These are phyloP conservation scores for Kuraishia molischiana DNA, from an alignment of 805 yeast species.

Conservation along the genomic window DNA sequence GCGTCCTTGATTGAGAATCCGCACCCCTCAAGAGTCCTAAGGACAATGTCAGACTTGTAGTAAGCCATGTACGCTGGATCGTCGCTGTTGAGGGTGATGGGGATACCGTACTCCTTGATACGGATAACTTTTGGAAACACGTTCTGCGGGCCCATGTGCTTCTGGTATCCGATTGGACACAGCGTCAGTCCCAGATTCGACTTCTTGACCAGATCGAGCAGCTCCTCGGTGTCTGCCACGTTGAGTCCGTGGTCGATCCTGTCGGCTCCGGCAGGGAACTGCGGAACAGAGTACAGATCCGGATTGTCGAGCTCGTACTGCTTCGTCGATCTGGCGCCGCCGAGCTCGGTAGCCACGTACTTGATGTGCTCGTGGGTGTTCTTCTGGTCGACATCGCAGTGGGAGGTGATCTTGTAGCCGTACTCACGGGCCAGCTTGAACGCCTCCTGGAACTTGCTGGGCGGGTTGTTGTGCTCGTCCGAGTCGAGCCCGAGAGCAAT, in stretches of 20 bases:
- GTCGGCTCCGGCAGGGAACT: constrained; percentile 17
- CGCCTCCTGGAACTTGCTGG: constrained; percentile 28
- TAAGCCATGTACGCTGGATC: constrained; percentile 33
- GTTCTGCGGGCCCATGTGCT: constrained; percentile 16
- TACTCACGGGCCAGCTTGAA: constrained; percentile 20
- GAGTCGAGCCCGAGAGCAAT: constrained; percentile 38
- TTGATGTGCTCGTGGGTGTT: constrained; percentile 29
- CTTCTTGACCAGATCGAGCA: constrained; percentile 24
- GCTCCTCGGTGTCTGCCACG: constrained; percentile 21
- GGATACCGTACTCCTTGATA: constrained; percentile 22
- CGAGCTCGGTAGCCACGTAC: constrained; percentile 9
- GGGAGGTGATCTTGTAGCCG: constrained; percentile 28
- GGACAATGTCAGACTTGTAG: constrained; percentile 28
- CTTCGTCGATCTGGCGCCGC: constrained; percentile 9
- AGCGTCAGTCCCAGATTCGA: constrained; percentile 26
- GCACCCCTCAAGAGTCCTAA: constrained; percentile 8
- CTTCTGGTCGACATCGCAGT: constrained; percentile 38
- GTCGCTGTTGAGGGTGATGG: constrained; percentile 29
- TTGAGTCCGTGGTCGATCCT: constrained; percentile 38
- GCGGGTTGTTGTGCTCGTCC: constrained; percentile 33
- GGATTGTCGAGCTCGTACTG: constrained; percentile 23
- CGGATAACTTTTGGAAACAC: constrained; percentile 32
- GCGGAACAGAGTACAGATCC: constrained; percentile 7
- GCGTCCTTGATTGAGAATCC: constrained; percentile 7
- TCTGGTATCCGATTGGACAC: constrained; percentile 29